These are phyloP conservation scores for Sclerotinia trifoliorum DNA, from an alignment of 2,329 filamentous ascomycete genomes.

Conservation along the genomic window DNA sequence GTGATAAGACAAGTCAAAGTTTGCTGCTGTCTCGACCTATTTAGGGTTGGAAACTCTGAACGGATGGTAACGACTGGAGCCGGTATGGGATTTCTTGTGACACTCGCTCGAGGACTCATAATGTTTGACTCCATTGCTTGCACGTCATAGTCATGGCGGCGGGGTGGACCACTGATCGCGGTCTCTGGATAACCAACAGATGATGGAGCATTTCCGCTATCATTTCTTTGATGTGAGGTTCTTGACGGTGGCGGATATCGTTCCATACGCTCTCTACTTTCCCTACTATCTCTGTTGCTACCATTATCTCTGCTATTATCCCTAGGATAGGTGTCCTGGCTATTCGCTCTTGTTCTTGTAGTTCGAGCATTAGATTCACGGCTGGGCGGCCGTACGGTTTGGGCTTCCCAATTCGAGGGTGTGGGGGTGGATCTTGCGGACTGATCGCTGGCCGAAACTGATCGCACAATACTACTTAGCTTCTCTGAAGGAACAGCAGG, in stretches of 20 bases:
- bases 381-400: constrained; percentile 55
- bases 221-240: constrained; percentile 64
- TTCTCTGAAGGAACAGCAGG: constrained; percentile 63
- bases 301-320: constrained; percentile 40
- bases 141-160: constrained; percentile 90
- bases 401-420: constrained; percentile 66
- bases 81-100: constrained; percentile 83
- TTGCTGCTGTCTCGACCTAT: constrained; percentile 87
- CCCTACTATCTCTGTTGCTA: constrained; percentile 39
- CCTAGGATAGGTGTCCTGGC: constrained; percentile 37
- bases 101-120: constrained; percentile 64
- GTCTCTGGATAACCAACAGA: constrained; percentile 79
- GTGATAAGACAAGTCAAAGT: constrained; percentile 92
- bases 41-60: constrained; percentile 95
- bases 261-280: constrained; percentile 52
- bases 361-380: constrained; percentile 39
- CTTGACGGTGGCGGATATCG: constrained; percentile 40
- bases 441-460: constrained; percentile 66
- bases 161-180: constrained; percentile 63
- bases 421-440: constrained; percentile 46
- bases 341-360: constrained; percentile 38
- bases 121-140: constrained; percentile 92
- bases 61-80: constrained; percentile 89
- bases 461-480: constrained; percentile 88
- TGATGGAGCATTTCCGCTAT: constrained; percentile 73